Base-by-base conservation (phyloP, 176 grass and related monocot genomes). In the Guadua angustifolia region DNA sequence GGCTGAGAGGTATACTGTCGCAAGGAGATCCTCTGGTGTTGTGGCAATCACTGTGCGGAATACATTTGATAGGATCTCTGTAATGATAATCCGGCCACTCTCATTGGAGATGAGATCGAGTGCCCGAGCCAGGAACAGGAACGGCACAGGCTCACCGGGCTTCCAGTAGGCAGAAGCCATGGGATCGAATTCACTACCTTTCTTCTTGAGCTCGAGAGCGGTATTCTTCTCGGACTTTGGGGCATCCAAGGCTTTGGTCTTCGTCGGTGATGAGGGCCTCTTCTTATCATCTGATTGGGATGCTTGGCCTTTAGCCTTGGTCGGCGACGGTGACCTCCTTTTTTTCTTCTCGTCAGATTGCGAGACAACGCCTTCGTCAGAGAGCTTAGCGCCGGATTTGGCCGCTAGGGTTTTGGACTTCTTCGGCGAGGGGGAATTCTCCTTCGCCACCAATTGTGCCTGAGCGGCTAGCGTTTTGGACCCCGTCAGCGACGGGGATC, bases 101-200 rank as follows among this genome's bases (percentile, higher is more conserved):
- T 99, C 96, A 5, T 95, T 94, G 57, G 93, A 87, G 56, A 99
- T 99, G 84, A 99, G 91, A 76, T 99, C 93, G 9, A 95, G 87
- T 1, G 96, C 96, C 26, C 79, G 85, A n/a, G 89, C 91, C 61
- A 99, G 50, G 84, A 99, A 99, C 21, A 92, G 81, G 51, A 99
- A 99, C 1, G 96, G 96, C 65, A 99, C 96, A 0, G 89, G 88
- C 29, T 99, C 93, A 4, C 86, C 88, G 0, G 94, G 77, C 64
- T 83, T 95, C 96, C 96, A 99, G 9, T 75, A 95, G 46, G 93
- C 89, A 32, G 91, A 91, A 61, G 86, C 87, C 81, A 83, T 69
- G 1, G 96, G 96, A 79, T 94, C 75, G 40, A 95, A 99, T 11
- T 88, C 93, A 36, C 72, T 79, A 47, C 93, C 88, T 56, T 94